Base-by-base conservation (phyloP, 495 filamentous ascomycete species). In the Talaromyces thailandensis region DNA sequence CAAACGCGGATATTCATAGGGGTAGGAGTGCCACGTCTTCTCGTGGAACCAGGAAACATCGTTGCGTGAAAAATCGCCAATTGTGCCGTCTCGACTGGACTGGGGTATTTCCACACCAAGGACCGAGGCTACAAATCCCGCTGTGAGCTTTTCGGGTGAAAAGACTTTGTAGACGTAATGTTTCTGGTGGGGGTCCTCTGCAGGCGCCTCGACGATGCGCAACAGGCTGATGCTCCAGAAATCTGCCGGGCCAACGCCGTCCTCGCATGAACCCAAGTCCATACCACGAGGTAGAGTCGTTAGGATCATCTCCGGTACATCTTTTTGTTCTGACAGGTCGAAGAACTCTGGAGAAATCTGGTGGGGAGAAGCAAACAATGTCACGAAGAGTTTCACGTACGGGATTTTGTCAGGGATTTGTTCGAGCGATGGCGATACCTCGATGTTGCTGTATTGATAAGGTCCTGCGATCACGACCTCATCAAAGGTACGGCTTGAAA, bases 91-190 rank as follows among this genome's bases (percentile, higher is more conserved):
- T 53, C 56, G 63, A 4, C 63, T 23, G 18, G 67, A 26, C 6
- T 28, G 32, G 1, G 68, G 62, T 14, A 66, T 64, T 58, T 64
- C 52, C 23, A 79, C 65, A 1, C 69, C 73, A 1, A 80, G 66
- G 21, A 79, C 66, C 8, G 74, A 66, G 11, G 81, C 76, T 35
- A 96, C 68, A 67, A 92, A 93, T 3, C 79, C 70, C 0, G 84
- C 71, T 0, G 85, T 86, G 11, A 91, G 78, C 5, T 77, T 79
- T 40, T 84, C 73, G 0, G 92, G 90, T 0, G 92, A 95, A 81
- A 98, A 98, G 62, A 98, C 89, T 73, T 98, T 98, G 79, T 98
- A 98, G 29, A 96, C 81, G 66, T 90, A 92, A 69, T 98, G 93
- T 18, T 66, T 63, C 18, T 74, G 65, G 26, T 73, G 67, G 55